Percentiles rank a stretch among this genome's conserved stretches.
phyloP scores from a whole-genome alignment of 176 grass and related monocot genomes.

The Chrysopogon serrulatus region DNA sequence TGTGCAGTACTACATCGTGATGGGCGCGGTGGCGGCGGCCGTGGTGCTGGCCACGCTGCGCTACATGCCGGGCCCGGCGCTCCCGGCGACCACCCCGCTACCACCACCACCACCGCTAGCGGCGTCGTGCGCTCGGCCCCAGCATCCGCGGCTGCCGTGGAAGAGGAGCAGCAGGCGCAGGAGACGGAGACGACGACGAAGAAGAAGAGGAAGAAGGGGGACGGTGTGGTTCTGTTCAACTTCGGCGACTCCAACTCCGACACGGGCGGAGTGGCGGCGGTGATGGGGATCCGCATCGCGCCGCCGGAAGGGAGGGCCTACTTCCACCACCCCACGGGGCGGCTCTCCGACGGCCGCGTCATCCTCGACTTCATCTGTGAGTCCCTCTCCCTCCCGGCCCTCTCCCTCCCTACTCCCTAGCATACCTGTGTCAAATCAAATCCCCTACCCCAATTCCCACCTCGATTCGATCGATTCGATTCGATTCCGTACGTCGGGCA shows the following conservation, averaged over 20 bases:
- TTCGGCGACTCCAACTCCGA: constrained; percentile 94
- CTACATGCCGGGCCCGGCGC: constrained; percentile 37
- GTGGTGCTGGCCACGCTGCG: constrained; percentile 42
- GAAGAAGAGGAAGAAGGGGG: not conserved
- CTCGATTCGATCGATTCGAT: not conserved
- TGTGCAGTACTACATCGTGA: constrained; percentile 53
- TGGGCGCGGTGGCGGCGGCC: constrained; percentile 35
- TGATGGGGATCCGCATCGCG: constrained; percentile 50
- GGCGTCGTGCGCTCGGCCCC: not conserved
- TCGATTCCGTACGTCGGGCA: not conserved
- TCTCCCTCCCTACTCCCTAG: not conserved
- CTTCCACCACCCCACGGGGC: constrained; percentile 56
- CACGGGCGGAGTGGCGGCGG: constrained; percentile 66
- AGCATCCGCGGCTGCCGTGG: not conserved
- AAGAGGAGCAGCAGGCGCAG: not conserved
- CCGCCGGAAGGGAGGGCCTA: constrained; percentile 50
- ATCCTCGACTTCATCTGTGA: constrained; percentile 93
- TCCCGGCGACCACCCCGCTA: not conserved
- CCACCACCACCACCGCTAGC: not conserved
- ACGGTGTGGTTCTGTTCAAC: constrained; percentile 54
- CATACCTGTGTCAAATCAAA: not conserved
- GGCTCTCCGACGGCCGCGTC: constrained; percentile 85
- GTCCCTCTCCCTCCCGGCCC: not conserved
- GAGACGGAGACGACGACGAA: not conserved
- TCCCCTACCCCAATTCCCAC: not conserved